A percentile compares a stretch with the other conserved stretches of the same genome.
These are phyloP conservation scores for Leccinum huronense DNA, from an alignment of 1,284 basidiomycete species.

Conservation along the genomic window DNA sequence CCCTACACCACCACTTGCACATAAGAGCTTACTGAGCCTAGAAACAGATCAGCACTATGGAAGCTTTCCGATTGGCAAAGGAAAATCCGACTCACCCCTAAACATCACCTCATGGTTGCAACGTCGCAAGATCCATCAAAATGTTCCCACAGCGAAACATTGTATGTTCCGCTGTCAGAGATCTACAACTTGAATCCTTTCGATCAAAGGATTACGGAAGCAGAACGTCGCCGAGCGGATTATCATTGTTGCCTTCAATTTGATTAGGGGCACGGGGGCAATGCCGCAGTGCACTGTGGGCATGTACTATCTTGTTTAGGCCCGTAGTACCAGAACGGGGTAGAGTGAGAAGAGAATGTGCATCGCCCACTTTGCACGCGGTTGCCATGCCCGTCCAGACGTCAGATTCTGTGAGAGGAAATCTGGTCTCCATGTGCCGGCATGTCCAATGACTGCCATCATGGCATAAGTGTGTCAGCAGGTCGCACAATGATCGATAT, in stretches of 20 bases:
- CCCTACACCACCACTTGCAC: not conserved
- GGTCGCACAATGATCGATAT: not conserved
- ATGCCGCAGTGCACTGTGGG: not conserved
- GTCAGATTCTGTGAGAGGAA: not conserved
- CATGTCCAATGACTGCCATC: not conserved
- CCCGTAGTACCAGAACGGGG: too few species aligned
- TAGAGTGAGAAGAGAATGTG: not conserved
- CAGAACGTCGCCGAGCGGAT: not conserved
- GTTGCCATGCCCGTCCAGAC: not conserved
- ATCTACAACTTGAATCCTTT: not conserved
- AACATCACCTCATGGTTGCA: not conserved
- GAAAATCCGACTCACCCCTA: not conserved
- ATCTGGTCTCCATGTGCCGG: not conserved
- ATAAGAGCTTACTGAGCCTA: not conserved
- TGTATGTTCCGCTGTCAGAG: not conserved
- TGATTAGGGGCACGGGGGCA: not conserved
- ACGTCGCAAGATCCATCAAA: not conserved
- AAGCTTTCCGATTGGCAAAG: not conserved
- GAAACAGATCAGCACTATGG: not conserved
- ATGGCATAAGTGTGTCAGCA: not conserved
- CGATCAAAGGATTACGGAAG: not conserved
- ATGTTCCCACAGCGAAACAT: not conserved
- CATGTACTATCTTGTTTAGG: not conserved
- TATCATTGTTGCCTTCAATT: not conserved
- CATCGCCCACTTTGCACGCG: not conserved